A percentile compares a stretch with the other conserved stretches of the same genome.
Evolutionary conservation across 2,329 filamentous ascomycete species (phyloP).

Genomic region (Talaromyces sp.): DNA sequence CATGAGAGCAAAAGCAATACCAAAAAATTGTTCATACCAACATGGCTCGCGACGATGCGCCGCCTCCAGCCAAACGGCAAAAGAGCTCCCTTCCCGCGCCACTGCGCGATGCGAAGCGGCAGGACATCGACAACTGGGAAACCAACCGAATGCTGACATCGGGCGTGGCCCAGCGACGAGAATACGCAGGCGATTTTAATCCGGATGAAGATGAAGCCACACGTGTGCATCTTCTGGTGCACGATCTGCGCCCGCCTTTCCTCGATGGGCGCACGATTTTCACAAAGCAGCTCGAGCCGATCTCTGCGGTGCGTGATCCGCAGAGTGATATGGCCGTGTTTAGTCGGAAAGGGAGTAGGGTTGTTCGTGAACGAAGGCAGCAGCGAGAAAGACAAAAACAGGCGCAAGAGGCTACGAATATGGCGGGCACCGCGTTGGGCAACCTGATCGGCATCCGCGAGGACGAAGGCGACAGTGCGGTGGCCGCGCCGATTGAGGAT

Average conservation of each 20-base stretch:
- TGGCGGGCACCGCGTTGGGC: conserved; percentile 84
- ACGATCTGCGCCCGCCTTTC: conserved; percentile 91
- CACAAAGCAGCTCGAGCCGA: conserved; percentile 92
- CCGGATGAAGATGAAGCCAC: conserved; percentile 82
- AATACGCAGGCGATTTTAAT: conserved; percentile 75
- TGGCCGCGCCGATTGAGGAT: conserved; percentile 68
- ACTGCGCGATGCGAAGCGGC: conserved; percentile 59
- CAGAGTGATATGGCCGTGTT: conserved; percentile 99
- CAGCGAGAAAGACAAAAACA: conserved; percentile 91
- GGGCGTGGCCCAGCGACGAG: conserved; percentile 84
- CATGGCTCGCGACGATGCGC: conserved; percentile 31
- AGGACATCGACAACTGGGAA: conserved; percentile 96
- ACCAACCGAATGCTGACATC: conserved; percentile 97
- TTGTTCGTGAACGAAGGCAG: conserved; percentile 85
- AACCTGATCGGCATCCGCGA: conserved; percentile 96
- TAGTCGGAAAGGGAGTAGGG: conserved; percentile 86
- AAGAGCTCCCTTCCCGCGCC: conserved; percentile 32
- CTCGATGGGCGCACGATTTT: conserved; percentile 92
- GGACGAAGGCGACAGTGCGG: conserved; percentile 78
- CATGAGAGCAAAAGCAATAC: background rate
- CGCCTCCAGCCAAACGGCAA: conserved; percentile 34
- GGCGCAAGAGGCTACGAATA: conserved; percentile 88
- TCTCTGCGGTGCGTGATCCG: conserved; percentile 84
- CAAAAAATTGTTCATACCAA: background rate
- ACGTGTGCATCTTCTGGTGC: conserved; percentile 83